Evolutionary conservation across 352 stramenopile genomes (phyloP).

Genomic region (Globisporangium sylvaticum): DNA sequence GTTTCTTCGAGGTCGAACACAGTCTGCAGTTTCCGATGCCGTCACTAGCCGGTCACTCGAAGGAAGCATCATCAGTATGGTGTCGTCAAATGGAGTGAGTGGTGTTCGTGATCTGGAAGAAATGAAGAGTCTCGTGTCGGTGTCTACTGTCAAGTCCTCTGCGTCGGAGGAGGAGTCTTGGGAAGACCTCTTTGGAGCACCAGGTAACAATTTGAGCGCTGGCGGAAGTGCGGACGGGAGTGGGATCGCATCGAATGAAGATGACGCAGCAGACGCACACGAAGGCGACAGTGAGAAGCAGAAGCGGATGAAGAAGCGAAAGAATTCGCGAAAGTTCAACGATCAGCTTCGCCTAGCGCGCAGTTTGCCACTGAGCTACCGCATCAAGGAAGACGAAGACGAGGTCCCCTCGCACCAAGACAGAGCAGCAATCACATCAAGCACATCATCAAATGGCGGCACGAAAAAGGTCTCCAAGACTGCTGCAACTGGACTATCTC

Average conservation of each 20-base stretch:
- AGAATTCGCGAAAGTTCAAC: conserved; percentile 68
- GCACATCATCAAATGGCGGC: conserved; percentile 3
- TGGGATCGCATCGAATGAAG: conserved; percentile 11
- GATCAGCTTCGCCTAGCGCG: conserved; percentile 59
- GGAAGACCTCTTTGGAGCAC: conserved; percentile 62
- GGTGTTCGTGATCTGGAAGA: conserved; percentile 46
- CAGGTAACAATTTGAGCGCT: conserved; percentile 19
- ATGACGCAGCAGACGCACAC: conserved; percentile 10
- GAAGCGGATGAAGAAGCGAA: conserved; percentile 52
- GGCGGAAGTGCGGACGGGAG: conserved; percentile 24
- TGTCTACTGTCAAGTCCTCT: conserved; percentile 25
- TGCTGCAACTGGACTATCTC: neutral
- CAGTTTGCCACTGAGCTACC: conserved; percentile 44
- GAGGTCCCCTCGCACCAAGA: neutral
- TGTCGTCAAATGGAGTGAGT: conserved; percentile 21
- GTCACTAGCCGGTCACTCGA: conserved; percentile 20
- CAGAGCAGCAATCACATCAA: neutral
- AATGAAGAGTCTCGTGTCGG: conserved; percentile 64
- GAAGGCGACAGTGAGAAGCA: conserved; percentile 26
- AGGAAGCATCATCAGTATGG: conserved; percentile 21
- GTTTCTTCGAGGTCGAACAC: conserved; percentile 23
- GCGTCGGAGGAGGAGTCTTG: conserved; percentile 49
- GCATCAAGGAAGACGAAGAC: conserved; percentile 43
- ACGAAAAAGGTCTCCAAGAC: neutral
- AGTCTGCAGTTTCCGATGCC: conserved; percentile 19